These are phyloP conservation scores for Kwoniella dendrophila DNA, from an alignment of 768 basidiomycete species.

Conservation along the genomic window DNA sequence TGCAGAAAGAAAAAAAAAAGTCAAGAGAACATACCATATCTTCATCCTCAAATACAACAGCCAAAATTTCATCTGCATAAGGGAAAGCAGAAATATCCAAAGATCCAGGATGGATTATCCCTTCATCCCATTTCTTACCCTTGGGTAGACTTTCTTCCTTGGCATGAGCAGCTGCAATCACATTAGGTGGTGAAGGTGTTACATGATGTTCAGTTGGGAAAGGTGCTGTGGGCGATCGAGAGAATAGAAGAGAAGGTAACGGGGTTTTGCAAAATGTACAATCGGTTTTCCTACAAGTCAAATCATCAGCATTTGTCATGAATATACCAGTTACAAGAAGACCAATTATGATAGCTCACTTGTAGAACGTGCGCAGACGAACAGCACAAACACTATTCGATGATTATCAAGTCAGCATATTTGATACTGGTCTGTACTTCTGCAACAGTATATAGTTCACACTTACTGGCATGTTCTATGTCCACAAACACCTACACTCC, in stretches of 20 bases:
- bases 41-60: slow-evolving; percentile 80
- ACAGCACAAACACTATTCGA: slow-evolving; percentile 71
- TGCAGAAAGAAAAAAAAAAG: no score
- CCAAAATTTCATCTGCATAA: slow-evolving; percentile 59
- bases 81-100: slow-evolving; percentile 44
- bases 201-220: slow-evolving; percentile 46
- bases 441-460: neutral
- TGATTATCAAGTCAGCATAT: slow-evolving; percentile 8
- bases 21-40: slow-evolving; percentile 61
- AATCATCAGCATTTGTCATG: neutral
- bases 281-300: slow-evolving; percentile 63
- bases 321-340: neutral
- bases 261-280: slow-evolving; percentile 90
- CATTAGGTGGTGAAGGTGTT: slow-evolving; percentile 30
- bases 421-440: neutral
- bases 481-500: slow-evolving; percentile 83
- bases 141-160: slow-evolving; percentile 42
- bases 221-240: slow-evolving; percentile 42
- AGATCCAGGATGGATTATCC: slow-evolving; percentile 42
- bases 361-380: slow-evolving; percentile 85
- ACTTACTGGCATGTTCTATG: slow-evolving; percentile 83
- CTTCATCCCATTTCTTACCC: slow-evolving; percentile 39
- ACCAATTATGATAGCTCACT: slow-evolving; percentile 57
- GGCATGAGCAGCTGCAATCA: slow-evolving; percentile 41
- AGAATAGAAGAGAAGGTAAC: slow-evolving; percentile 46